Evolutionary conservation across 2,329 filamentous ascomycete species (phyloP).

Genomic region (Rachicladosporium sp.): DNA sequence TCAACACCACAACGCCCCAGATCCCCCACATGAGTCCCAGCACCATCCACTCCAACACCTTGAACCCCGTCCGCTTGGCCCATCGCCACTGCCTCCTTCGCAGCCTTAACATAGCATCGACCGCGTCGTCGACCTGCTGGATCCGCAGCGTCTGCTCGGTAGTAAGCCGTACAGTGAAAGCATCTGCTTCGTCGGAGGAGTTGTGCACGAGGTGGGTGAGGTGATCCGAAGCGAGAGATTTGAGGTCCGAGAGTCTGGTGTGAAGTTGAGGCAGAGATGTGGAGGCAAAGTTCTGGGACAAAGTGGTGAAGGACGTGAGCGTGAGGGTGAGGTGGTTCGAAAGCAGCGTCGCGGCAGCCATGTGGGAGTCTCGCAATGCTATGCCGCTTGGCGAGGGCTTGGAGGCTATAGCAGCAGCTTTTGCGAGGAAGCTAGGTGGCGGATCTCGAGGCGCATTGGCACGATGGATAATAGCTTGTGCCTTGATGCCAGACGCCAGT

Average conservation of each 20-base stretch:
- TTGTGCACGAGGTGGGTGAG: constrained; percentile 50
- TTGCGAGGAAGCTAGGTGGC: constrained; percentile 24
- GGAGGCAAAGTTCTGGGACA: constrained; percentile 41
- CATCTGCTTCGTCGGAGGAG: constrained; percentile 67
- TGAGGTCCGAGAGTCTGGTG: constrained; percentile 31
- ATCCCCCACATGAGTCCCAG: constrained; percentile 89
- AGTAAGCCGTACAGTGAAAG: constrained; percentile 62
- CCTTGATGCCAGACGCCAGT: constrained; percentile 78
- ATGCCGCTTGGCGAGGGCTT: constrained; percentile 16
- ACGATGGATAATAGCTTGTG: constrained; percentile 62
- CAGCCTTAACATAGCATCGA: constrained; percentile 57
- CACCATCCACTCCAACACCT: constrained; percentile 74
- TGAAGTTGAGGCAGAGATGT: constrained; percentile 33
- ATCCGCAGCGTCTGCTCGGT: constrained; percentile 66
- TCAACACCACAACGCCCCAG: constrained; percentile 71
- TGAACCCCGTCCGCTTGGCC: constrained; percentile 64
- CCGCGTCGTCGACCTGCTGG: constrained; percentile 66
- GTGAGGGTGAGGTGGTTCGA: constrained; percentile 29
- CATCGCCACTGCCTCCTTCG: constrained; percentile 62
- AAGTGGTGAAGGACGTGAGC: constrained; percentile 20
- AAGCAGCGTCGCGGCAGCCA: constrained; percentile 38
- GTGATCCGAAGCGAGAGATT: constrained; percentile 35
- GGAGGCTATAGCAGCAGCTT: constrained; percentile 32
- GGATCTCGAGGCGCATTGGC: constrained; percentile 37
- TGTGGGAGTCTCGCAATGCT: constrained; percentile 2